Evolutionary conservation across 345 rosid genomes (phyloP), one percentile per base, ranked within the genome.

Genomic region (Durio zibethinus): DNA sequence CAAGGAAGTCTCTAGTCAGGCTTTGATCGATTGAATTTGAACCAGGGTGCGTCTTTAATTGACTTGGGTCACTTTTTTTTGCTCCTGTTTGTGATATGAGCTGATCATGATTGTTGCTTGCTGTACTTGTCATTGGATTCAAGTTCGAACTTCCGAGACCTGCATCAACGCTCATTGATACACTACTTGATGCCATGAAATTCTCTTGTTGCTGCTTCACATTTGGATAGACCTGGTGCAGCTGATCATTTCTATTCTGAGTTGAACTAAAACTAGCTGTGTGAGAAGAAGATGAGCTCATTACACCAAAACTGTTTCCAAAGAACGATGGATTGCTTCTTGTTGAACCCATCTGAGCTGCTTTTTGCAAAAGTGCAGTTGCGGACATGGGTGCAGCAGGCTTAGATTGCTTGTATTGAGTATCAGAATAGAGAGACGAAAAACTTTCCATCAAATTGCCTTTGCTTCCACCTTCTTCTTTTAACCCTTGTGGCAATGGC

Each of bases 331-430:
- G 86, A 56, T 86, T 91, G 90, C 91, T 89, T 84, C 94, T 86
- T 35, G 94, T 87, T 40, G 98, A 95, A 4, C 99, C 99, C 85
- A 95, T 93, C 78, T 90, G 98, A 4, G 99, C 99, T 38, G 98
- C 99, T 73, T 95, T 95, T 61, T 93, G 99, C 47, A 95, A 83
- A 36, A 95, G 97, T 2, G 96, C 97, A 1, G 99, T 95, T 16
- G 99, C 98, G 0, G 97, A 95, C 95, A 93, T 88, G 48, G 93
- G 90, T 18, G 89, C 78, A 12, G 78, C 73, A 61, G 90, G 74
- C 36, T 66, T 48, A 74, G 77, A 81, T 75, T 82, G 82, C 54
- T 86, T 82, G 78, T 78, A 83, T 74, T 84, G 87, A 52, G 72
- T 57, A 7, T 84, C 85, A 3, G 87, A 82, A 74, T 85, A 87